phyloP scores from a whole-genome alignment of 768 basidiomycete genomes.

The Solioccasus polychromus region DNA sequence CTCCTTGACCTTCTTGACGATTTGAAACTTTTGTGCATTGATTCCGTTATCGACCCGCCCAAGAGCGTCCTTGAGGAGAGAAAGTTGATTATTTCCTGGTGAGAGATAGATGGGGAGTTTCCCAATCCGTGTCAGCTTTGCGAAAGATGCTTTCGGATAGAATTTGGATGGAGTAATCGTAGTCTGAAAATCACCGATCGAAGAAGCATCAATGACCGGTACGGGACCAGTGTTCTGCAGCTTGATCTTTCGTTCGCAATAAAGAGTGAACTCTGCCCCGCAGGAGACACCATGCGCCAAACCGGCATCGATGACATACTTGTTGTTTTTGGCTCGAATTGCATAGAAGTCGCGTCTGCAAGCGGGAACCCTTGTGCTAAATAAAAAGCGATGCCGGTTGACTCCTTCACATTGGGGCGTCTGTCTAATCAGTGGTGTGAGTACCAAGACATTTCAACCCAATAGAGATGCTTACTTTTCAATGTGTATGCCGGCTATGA shows the following conservation, averaged over 20 bases:
- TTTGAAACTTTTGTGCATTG: not conserved
- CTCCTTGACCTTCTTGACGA: not conserved
- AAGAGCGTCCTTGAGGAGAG: not conserved
- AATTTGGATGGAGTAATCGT: too few relatives aligned
- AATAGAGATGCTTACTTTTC: constrained; percentile 1
- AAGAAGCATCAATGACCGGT: too few relatives aligned
- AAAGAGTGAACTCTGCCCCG: too few relatives aligned
- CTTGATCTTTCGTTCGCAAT: too few relatives aligned
- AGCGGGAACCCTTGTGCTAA: constrained; percentile 17
- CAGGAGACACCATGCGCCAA: too few relatives aligned
- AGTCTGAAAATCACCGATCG: too few relatives aligned
- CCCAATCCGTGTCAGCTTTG: constrained; percentile 2
- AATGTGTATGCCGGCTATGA: constrained; percentile 17
- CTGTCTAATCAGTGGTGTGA: constrained; percentile 17
- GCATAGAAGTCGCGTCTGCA: constrained; percentile 4
- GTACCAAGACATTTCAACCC: not conserved
- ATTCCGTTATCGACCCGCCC: not conserved
- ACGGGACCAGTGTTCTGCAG: too few relatives aligned
- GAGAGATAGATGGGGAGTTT: constrained; percentile 4
- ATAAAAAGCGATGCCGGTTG: constrained; percentile 22
- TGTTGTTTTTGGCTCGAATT: not conserved
- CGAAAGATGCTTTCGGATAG: not conserved
- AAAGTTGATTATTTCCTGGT: not conserved
- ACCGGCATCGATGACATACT: not conserved
- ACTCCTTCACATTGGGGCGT: constrained; percentile 29